These are phyloP conservation scores for Dothidotthia symphoricarpi DNA, from an alignment of 2,329 filamentous ascomycete genomes.

Conservation along the genomic window DNA sequence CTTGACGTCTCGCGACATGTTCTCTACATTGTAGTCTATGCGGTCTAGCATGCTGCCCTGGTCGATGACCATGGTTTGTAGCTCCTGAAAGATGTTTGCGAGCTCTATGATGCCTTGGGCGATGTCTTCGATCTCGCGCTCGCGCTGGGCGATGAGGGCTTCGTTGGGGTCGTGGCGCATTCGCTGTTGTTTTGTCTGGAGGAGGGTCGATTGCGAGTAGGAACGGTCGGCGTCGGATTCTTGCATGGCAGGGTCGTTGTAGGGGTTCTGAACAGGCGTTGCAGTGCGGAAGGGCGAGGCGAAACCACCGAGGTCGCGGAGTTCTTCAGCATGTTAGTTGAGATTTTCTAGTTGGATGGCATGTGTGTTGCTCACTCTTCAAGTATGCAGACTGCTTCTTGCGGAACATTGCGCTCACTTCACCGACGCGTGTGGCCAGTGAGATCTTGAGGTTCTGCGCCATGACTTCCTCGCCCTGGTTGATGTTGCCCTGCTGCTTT, in stretches of 20 bases:
- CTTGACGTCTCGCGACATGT: slow-evolving; percentile 91
- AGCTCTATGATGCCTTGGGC: slow-evolving; percentile 97
- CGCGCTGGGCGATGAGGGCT: slow-evolving; percentile 80
- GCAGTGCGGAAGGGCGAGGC: slow-evolving; percentile 47
- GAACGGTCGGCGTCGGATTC: slow-evolving; percentile 93
- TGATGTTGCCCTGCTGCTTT: slow-evolving; percentile 68
- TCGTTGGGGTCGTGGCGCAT: slow-evolving; percentile 68
- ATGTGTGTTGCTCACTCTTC: slow-evolving; percentile 64
- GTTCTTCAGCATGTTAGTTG: slow-evolving; percentile 34
- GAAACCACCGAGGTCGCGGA: slow-evolving; percentile 49
- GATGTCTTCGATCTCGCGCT: slow-evolving; percentile 96
- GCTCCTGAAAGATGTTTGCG: slow-evolving; percentile 91
- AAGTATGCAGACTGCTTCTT: slow-evolving; percentile 98
- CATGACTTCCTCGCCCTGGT: slow-evolving; percentile 87
- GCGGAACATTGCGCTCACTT: slow-evolving; percentile 85
- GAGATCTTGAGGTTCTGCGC: slow-evolving; percentile 94
- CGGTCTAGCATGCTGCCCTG: slow-evolving; percentile 54
- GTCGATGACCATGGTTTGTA: slow-evolving; percentile 80
- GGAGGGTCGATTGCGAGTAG: slow-evolving; percentile 84
- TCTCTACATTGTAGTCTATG: slow-evolving; percentile 84
- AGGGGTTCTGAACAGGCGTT: slow-evolving; percentile 58
- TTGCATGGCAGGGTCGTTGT: slow-evolving; percentile 75
- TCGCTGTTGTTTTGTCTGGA: slow-evolving; percentile 66
- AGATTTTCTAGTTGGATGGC: too few species aligned
- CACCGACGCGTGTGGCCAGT: slow-evolving; percentile 82